These are phyloP conservation scores for Posidonia oceanica DNA, from an alignment of 116 monocot genomes.

Conservation along the genomic window DNA sequence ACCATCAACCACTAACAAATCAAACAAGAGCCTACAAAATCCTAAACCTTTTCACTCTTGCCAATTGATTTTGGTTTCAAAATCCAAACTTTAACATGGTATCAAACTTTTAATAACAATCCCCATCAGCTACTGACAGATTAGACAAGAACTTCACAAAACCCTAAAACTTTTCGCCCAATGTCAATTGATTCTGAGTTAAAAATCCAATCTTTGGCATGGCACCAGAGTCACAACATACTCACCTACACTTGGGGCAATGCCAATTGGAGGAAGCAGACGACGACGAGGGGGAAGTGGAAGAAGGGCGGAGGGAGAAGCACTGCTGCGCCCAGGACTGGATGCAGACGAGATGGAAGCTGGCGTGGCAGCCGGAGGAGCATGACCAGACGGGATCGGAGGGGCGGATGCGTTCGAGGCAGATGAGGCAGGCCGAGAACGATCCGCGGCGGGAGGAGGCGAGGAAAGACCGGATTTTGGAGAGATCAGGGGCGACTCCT, in stretches of 20 bases:
- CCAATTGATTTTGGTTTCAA: not conserved
- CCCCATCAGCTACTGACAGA: not conserved
- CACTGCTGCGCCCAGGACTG: constrained; percentile 75
- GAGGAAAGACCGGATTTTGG: constrained; percentile 73
- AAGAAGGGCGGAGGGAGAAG: constrained; percentile 19
- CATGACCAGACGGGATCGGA: constrained; percentile 85
- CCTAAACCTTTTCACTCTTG: not conserved
- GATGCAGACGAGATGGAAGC: constrained; percentile 88
- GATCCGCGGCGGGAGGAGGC: constrained; percentile 31
- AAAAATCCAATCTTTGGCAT: no score
- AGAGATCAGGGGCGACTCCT: constrained; percentile 21
- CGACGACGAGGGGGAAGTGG: constrained; percentile 10
- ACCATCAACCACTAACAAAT: not conserved
- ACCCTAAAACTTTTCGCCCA: no score
- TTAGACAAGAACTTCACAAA: no score
- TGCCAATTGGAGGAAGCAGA: constrained; percentile 10
- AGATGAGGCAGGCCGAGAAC: constrained; percentile 70
- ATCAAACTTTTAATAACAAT: not conserved
- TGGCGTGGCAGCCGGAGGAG: constrained; percentile 55
- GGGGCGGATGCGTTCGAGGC: constrained; percentile 77
- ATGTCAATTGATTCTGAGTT: no score
- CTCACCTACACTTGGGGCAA: constrained; percentile 2
- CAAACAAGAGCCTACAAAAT: not conserved
- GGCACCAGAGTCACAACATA: no score
- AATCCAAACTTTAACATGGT: not conserved